Evolutionary conservation across 306 rosid species (phyloP), one percentile per base, ranked within the genome.

Genomic region (Psophocarpus tetragonolobus): DNA sequence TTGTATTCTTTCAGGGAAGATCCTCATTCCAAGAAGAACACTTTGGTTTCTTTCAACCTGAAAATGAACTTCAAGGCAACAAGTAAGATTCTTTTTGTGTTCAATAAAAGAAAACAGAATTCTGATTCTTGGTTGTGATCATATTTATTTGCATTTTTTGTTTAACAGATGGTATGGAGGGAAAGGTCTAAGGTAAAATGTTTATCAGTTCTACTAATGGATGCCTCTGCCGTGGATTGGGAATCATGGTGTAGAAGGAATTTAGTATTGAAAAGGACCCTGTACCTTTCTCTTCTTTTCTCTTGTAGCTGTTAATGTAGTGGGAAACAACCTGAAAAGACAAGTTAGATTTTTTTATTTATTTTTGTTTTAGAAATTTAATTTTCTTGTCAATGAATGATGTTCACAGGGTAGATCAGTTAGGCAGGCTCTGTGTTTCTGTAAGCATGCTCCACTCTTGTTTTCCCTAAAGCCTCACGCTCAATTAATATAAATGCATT

Each of bases 131-230:
- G 68, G 41, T 29, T 29, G n/a, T 51, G 51, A 56, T 26, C 69
- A n/a, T 41, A 36, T 35, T 81, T 12, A 35, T 67, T 65, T 83
- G 9, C 76, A 21, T 71, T 84, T 4, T 42, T 69, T 76, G 79
- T 84, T 85, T 48, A 29, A 69, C 89, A 92, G 98, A 80, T 90
- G 91, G 90, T 87, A 83, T 81, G 87, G 84, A 81, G 90, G 85
- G 74, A 87, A 88, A 82, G 78, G 85, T 23, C 73, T 83, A 85
- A 81, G 83, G 80, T 71, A 44, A 78, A 73, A 73, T 42, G 54
- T 36, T 44, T 38, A 29, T 67, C 33, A 75, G 18, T 58, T 79
- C 70, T 68, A 61, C 29, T 60, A 29, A 58, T 36, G 82, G 72
- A 67, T 79, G 72, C 69, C 42, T 56, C 71, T 56, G 68, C 27